Base-by-base conservation (phyloP, 306 rosid genomes). In the Vigna angularis region DNA sequence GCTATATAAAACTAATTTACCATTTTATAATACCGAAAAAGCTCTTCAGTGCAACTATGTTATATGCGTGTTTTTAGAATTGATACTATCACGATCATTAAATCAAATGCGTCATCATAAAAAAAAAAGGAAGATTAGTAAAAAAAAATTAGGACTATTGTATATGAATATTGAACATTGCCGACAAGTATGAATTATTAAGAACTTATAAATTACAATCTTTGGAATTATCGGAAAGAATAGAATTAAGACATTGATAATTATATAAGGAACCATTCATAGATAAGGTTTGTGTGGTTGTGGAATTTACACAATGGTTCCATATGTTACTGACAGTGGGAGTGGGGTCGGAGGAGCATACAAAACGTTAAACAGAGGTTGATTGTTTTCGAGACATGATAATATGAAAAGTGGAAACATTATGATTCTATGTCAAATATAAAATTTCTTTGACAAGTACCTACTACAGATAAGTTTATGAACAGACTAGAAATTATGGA, bases 251-350 rank as follows among this genome's bases (percentile, higher is more conserved):
- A n/a, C 49, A 42, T 17, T 34, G 58, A 50, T 32, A 3, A 62
- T 55, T 0, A 32, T 5, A 42, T 75, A 24, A 24, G 2, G 28
- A 40, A 47, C 16, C 12, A 50, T 36, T 24, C 10, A 12, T 24
- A 20, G 68, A 62, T 70, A 53, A 61, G 2, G 68, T 13, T 55
- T 66, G 75, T 66, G 71, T 74, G 80, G 79, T 13, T 20, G 9
- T 81, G 56, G 13, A 36, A 74, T 34, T n/a, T 20, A 56, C 66
- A 69, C 50, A 50, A 44, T n/a, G 72, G 48, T 34, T 49, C 28
- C 50, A 20, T 28, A 0, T 42, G 47, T 50, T 70, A 30, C 51
- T 52, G 62, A 75, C 45, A 44, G 44, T 9, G 24, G 7, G 11
- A 62, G 47, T 62, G 73, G 83, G 71, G 53, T 38, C 48, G 5